Conservation (phyloP, 2,329 filamentous ascomycete species). For the Aureobasidium sp. region DNA sequence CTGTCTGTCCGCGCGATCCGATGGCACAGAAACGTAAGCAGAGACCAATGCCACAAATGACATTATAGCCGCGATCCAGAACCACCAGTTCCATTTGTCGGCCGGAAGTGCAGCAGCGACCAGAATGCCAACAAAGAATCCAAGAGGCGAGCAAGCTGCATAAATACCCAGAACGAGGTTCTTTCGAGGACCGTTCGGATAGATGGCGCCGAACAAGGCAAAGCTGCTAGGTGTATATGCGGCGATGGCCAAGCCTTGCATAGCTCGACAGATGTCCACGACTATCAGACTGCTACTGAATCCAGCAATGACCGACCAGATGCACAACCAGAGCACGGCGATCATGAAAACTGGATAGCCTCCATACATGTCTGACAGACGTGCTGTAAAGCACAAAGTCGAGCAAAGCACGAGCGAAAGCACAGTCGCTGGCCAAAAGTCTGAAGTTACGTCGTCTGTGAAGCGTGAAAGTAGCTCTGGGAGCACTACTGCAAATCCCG, state of each 20-base stretch:
- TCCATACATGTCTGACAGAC: constrained; percentile 28
- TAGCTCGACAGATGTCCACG: constrained; percentile 26
- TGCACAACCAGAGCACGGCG: constrained; percentile 25
- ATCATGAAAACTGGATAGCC: constrained; percentile 29
- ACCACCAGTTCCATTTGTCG: constrained; percentile 24
- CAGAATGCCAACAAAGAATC: constrained; percentile 28
- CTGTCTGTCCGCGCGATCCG: constrained; percentile 23
- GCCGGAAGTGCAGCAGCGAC: constrained; percentile 23
- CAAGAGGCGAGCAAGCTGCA: constrained; percentile 28
- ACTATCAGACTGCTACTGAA: constrained; percentile 20
- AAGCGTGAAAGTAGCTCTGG: constrained; percentile 19
- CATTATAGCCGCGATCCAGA: constrained; percentile 25
- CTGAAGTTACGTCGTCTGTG: background rate
- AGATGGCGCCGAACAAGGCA: constrained; percentile 26
- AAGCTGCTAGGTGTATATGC: constrained; percentile 28
- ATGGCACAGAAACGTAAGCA: constrained; percentile 26
- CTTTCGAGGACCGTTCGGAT: constrained; percentile 22
- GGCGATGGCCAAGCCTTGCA: constrained; percentile 30
- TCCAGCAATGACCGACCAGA: constrained; percentile 28
- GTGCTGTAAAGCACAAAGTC: constrained; percentile 25
- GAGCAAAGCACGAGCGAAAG: constrained; percentile 27
- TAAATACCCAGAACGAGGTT: constrained; percentile 29
- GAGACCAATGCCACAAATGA: constrained; percentile 21
- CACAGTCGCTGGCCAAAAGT: constrained; percentile 28
- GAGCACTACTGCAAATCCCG: constrained; percentile 28